Evolutionary conservation across 176 grass and related monocot genomes (phyloP).

Genomic region (Musa itinerans): DNA sequence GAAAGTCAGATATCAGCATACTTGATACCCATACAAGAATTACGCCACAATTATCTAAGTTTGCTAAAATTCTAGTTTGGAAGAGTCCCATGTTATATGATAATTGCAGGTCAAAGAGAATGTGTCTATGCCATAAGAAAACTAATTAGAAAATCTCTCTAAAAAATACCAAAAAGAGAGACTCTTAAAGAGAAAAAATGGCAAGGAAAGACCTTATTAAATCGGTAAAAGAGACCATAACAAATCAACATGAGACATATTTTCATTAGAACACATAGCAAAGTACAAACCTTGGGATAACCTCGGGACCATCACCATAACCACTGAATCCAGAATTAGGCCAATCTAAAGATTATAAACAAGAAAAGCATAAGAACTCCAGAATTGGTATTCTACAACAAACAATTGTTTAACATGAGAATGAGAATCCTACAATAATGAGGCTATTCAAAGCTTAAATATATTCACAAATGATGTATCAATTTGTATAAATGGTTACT

Average conservation of each 20-base stretch:
- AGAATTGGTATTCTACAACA: not conserved
- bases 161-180: not conserved
- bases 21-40: no score
- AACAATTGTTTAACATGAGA: no score
- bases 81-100: no score
- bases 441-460: no score
- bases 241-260: not conserved
- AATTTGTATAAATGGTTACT: no score
- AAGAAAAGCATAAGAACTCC: not conserved
- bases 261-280: not conserved
- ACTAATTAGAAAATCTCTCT: not conserved
- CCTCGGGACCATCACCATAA: slow-evolving; percentile 48
- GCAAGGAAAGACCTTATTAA: not conserved
- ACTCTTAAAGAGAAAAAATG: not conserved
- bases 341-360: slow-evolving; percentile 51
- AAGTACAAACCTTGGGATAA: slow-evolving; percentile 54
- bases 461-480: no score
- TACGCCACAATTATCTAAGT: no score
- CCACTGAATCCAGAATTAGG: slow-evolving; percentile 52
- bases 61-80: no score
- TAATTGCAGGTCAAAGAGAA: not conserved
- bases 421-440: no score
- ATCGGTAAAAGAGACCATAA: not conserved
- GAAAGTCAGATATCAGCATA: no score
- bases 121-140: not conserved